These are phyloP conservation scores for Tetracentron sinense DNA, from an alignment of 164 flowering plant genomes.

Conservation along the genomic window DNA sequence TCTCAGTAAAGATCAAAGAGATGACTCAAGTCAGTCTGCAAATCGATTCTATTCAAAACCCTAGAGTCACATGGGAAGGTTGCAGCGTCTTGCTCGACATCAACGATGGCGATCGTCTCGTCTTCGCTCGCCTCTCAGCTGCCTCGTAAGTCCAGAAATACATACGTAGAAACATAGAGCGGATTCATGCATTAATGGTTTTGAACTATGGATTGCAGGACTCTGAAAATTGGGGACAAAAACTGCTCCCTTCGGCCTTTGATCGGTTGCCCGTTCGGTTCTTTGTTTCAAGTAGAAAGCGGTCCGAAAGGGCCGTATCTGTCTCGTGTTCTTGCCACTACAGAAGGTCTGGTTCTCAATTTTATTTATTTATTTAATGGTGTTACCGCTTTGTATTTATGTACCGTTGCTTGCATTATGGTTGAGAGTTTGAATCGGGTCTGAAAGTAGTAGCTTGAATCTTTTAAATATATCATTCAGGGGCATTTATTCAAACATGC, in stretches of 20 bases:
- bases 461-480: too few species aligned
- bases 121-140: constrained; percentile 77
- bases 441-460: background rate
- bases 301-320: constrained; percentile 56
- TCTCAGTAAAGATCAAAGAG: background rate
- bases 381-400: background rate
- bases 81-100: constrained; percentile 96
- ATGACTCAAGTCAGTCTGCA: constrained; percentile 25
- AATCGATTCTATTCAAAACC: constrained; percentile 28
- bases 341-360: constrained; percentile 35
- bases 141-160: constrained; percentile 44
- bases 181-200: background rate
- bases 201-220: constrained; percentile 40
- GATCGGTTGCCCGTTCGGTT: constrained; percentile 91
- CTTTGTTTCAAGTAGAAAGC: constrained; percentile 62
- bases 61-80: constrained; percentile 87
- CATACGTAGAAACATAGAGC: too few species aligned
- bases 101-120: constrained; percentile 87
- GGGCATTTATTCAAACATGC: too few species aligned
- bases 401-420: background rate
- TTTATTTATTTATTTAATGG: background rate
- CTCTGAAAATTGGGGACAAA: constrained; percentile 76
- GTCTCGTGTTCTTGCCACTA: constrained; percentile 39
- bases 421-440: background rate
- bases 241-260: constrained; percentile 62